These are phyloP conservation scores for Gamsiella multidivaricata DNA, from an alignment of 192 early-diverging fungal species.

Conservation along the genomic window DNA sequence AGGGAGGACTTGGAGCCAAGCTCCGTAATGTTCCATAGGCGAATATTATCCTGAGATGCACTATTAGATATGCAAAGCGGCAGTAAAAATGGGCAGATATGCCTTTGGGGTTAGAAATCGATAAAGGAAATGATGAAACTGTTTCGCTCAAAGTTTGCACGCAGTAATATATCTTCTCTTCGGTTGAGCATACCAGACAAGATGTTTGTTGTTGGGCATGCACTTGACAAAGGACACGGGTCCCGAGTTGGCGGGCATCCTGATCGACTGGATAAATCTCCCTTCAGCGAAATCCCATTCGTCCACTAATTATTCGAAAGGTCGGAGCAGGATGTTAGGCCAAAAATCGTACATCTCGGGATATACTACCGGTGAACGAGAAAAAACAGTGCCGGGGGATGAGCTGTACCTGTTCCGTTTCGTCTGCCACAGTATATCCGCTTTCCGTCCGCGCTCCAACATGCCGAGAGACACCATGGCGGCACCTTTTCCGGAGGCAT, in stretches of 20 bases:
- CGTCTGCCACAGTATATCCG: constrained; percentile 88
- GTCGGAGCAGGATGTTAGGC: neutral
- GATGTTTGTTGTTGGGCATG: constrained; percentile 83
- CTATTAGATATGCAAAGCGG: no score
- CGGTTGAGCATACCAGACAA: constrained; percentile 94
- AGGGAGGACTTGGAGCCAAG: constrained; percentile 56
- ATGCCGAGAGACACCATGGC: constrained; percentile 80
- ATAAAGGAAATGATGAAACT: no score
- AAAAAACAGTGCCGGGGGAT: no score
- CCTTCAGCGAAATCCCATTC: constrained; percentile 84
- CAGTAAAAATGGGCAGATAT: no score
- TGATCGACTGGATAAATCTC: constrained; percentile 75
- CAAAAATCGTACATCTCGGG: neutral
- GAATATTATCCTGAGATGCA: constrained; percentile 92
- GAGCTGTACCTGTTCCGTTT: constrained; percentile 79
- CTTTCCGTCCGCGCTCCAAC: constrained; percentile 88
- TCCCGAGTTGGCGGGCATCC: constrained; percentile 90
- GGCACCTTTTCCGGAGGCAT: constrained; percentile 70
- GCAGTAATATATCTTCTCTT: no score
- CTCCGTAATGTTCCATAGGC: constrained; percentile 84
- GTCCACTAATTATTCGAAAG: constrained; percentile 69
- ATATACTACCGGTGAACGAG: no score
- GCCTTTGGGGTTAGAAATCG: no score
- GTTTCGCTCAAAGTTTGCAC: no score
- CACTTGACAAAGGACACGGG: constrained; percentile 81